phyloP scores from a whole-genome alignment of 495 filamentous ascomycete genomes.

The Aspergillus avenaceus region DNA sequence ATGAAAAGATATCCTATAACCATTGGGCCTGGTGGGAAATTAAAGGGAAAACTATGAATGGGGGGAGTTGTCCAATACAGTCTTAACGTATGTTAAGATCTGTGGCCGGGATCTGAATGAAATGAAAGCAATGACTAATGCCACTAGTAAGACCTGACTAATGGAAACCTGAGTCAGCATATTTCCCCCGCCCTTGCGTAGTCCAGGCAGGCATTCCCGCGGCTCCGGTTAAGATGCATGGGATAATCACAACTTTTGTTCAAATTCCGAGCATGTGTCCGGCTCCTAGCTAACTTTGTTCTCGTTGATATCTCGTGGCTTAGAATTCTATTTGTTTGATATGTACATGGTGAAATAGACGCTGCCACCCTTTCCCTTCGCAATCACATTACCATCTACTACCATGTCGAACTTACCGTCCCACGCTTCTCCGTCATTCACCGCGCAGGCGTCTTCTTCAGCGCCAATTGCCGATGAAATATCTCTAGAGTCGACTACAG shows the following conservation, averaged over 20 bases:
- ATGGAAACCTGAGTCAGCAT: background rate
- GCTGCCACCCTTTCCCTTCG: background rate
- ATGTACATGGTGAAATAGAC: background rate
- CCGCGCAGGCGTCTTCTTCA: constrained; percentile 34
- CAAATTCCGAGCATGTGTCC: background rate
- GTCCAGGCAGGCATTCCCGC: background rate
- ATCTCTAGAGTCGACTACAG: constrained; percentile 11
- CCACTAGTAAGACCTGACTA: background rate
- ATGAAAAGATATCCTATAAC: too few species aligned
- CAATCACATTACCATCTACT: constrained; percentile 10
- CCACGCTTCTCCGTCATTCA: constrained; percentile 48
- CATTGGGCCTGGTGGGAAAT: too few species aligned
- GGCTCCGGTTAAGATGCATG: background rate
- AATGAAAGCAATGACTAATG: background rate
- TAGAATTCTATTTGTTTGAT: background rate
- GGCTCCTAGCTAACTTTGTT: background rate
- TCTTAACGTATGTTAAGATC: too few species aligned
- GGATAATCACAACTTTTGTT: background rate
- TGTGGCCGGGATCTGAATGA: background rate
- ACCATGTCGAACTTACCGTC: constrained; percentile 49
- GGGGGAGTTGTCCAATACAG: too few species aligned
- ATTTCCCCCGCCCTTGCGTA: background rate
- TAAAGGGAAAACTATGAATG: too few species aligned
- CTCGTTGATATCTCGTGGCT: background rate
- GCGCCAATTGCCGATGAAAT: constrained; percentile 24